A percentile compares a stretch with the other conserved stretches of the same genome.
These are phyloP conservation scores for Sordaria brevicollis DNA, from an alignment of 495 filamentous ascomycete genomes.

Conservation along the genomic window DNA sequence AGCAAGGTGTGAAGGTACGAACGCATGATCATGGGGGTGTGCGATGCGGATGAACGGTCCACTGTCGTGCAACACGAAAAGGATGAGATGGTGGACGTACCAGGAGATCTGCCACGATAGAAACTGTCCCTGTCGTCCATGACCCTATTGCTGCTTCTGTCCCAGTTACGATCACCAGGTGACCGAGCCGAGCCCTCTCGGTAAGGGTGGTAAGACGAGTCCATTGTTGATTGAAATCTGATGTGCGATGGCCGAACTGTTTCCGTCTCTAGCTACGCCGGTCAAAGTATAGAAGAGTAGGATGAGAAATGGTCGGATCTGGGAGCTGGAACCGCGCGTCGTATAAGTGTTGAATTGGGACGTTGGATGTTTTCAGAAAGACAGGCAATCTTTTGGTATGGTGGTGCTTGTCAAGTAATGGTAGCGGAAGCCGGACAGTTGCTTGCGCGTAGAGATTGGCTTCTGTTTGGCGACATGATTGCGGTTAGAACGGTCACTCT, in stretches of 20 bases:
- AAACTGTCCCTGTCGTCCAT: constrained; percentile 43
- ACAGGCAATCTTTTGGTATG: constrained; percentile 8
- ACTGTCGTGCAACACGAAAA: constrained; percentile 1
- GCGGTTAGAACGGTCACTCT: constrained; percentile 40
- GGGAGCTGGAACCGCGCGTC: not conserved
- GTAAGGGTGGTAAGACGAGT: constrained; percentile 28
- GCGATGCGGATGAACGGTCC: not conserved
- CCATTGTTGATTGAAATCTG: constrained; percentile 22
- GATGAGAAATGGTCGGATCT: not conserved
- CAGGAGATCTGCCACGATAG: constrained; percentile 47
- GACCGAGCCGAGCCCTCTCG: constrained; percentile 38
- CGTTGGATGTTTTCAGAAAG: not conserved
- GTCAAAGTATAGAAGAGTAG: not conserved
- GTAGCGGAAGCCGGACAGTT: constrained; percentile 11
- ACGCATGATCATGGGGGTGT: not conserved
- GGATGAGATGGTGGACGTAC: constrained; percentile 27
- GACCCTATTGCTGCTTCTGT: constrained; percentile 36
- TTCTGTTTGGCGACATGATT: constrained; percentile 42
- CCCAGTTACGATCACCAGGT: constrained; percentile 39
- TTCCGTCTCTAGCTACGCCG: not conserved
- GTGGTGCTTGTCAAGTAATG: constrained; percentile 18
- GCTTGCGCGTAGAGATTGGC: constrained; percentile 18
- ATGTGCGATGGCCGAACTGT: constrained; percentile 4
- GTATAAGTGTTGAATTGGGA: not conserved
- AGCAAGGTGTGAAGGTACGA: constrained; percentile 2